Conservation (phyloP, 2,329 filamentous ascomycete species). For the Setomelanomma holmii region DNA sequence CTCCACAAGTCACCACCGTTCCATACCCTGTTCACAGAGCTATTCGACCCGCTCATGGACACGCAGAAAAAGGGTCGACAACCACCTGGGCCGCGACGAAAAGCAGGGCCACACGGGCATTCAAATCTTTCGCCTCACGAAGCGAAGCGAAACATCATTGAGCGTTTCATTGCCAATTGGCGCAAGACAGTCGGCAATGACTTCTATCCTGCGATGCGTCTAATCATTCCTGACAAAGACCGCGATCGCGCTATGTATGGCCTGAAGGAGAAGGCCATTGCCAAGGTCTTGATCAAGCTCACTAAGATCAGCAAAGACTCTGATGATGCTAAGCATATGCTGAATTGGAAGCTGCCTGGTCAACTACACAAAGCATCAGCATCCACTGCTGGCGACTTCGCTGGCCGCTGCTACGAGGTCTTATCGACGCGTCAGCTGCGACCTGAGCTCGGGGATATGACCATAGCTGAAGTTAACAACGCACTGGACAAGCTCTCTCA, state of each 20-base stretch:
- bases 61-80: constrained; percentile 73
- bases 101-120: constrained; percentile 66
- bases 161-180: constrained; percentile 87
- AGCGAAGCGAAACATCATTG: constrained; percentile 79
- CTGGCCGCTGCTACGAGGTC: constrained; percentile 85
- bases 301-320: constrained; percentile 92
- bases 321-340: constrained; percentile 82
- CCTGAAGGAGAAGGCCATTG: constrained; percentile 90
- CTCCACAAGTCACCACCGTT: constrained; percentile 81
- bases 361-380: constrained; percentile 53
- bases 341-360: constrained; percentile 92
- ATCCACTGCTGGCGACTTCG: constrained; percentile 84
- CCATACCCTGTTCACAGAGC: constrained; percentile 73
- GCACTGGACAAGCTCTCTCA: constrained; percentile 79
- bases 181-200: constrained; percentile 87
- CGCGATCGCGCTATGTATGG: constrained; percentile 92
- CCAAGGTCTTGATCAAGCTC: constrained; percentile 87
- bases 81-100: constrained; percentile 62
- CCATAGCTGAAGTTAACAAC: constrained; percentile 87
- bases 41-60: constrained; percentile 83
- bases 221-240: constrained; percentile 93
- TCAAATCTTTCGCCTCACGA: constrained; percentile 74
- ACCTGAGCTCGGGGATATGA: constrained; percentile 76
- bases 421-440: constrained; percentile 83
- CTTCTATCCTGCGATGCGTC: constrained; percentile 88